Base-by-base conservation (phyloP, 2,329 filamentous ascomycete genomes). In the Alternaria postmessia region DNA sequence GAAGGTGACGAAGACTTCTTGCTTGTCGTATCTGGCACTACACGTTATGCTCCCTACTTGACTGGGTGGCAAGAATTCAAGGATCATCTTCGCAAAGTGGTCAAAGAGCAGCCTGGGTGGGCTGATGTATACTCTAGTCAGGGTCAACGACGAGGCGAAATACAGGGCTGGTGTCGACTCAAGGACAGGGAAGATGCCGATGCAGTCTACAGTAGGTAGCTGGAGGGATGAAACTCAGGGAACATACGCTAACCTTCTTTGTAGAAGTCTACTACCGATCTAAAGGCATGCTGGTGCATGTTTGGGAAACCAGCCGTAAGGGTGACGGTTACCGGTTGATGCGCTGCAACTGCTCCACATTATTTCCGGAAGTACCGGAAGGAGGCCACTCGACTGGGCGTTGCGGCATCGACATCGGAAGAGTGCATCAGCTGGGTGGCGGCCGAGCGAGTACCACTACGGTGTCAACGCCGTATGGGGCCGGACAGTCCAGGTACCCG, bases 61-160 rank as follows among this genome's bases (percentile, higher is more conserved):
- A 54, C 62, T 1, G 71, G 66, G 7, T 79, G 77, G 77, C 69
- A 75, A 68, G 70, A 73, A n/a, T 75, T 78, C 65, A 79, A 79
- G 61, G 77, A 79, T 38, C 63, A 75, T 28, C 69, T 78, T 28
- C 71, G 77, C 8, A 73, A 67, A 52, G 64, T 69, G 8, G 70
- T 78, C 20, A 72, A 72, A 48, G 69, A 75, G 46, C 76, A 79
- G 32, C 77, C 77, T 18, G 76, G 76, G 3, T 79, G 76, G 77
- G 72, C 71, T 12, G 70, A 79, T n/a, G 73, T 78, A 5, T 66
- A 64, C 18, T 53, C 68, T 26, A 72, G 71, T 9, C 66, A 67
- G 51, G 70, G 64, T 52, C 61, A 68, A 46, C 64, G 67, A 48
- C 65, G 65, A 58, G 72, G 75, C 5, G 69, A 75, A 22, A 74